Percentiles rank a stretch among this genome's conserved stretches.
Evolutionary conservation across 2,329 filamentous ascomycete species (phyloP).

Genomic region (Salinomyces thailandicus): DNA sequence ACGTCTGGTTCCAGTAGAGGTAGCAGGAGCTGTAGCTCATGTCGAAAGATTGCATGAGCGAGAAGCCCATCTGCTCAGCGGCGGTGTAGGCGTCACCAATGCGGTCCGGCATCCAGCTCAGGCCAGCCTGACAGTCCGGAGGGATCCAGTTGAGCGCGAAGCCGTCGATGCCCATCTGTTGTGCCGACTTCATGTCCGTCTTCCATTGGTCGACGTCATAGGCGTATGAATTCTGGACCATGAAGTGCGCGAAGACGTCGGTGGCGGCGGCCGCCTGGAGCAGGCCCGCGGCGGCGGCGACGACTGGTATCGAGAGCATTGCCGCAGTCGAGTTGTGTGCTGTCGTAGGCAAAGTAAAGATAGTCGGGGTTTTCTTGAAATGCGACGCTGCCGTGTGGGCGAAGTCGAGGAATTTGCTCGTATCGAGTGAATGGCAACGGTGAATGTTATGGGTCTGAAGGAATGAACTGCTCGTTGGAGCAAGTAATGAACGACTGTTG

Average conservation of each 20-base stretch:
- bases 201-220: conserved; percentile 26
- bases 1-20: conserved; percentile 29
- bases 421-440: conserved; percentile 1
- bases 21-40: conserved; percentile 28
- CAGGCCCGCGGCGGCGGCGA: conserved; percentile 16
- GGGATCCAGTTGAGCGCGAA: conserved; percentile 31
- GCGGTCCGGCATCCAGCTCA: conserved; percentile 25
- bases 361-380: too few relatives aligned
- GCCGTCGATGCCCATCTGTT: conserved; percentile 28
- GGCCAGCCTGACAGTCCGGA: conserved; percentile 24
- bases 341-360: too few relatives aligned
- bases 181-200: conserved; percentile 24
- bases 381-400: background rate
- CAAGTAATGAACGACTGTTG: conserved; percentile 15
- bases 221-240: conserved; percentile 27
- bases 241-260: conserved; percentile 28
- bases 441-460: conserved; percentile 9
- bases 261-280: conserved; percentile 19
- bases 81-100: conserved; percentile 28
- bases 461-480: conserved; percentile 15
- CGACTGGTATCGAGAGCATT: conserved; percentile 5
- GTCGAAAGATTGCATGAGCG: conserved; percentile 30
- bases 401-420: background rate
- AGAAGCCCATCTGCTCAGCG: conserved; percentile 26
- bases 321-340: background rate